These are phyloP conservation scores for Metarhizium robertsii DNA, from an alignment of 2,329 filamentous ascomycete species.

Conservation along the genomic window DNA sequence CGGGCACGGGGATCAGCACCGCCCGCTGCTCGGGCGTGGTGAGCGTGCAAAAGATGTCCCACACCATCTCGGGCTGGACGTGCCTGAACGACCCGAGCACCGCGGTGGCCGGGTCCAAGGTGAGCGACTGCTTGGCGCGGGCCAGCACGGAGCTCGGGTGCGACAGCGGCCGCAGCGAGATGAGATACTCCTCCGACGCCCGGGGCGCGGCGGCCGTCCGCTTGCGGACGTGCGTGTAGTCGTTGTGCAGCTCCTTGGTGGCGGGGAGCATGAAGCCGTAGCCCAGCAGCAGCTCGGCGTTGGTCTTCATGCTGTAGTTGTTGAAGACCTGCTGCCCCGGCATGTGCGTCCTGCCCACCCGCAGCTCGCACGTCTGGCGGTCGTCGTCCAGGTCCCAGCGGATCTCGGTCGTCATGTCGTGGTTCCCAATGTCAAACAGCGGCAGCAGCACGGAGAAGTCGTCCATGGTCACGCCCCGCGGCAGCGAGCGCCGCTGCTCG, in stretches of 20 bases:
- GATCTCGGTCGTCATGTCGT: constrained; percentile 50
- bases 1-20: constrained; percentile 17
- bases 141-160: constrained; percentile 39
- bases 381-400: constrained; percentile 46
- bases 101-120: constrained; percentile 13
- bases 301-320: constrained; percentile 67
- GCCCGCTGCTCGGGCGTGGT: constrained; percentile 22
- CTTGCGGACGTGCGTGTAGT: constrained; percentile 49
- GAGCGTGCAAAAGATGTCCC: constrained; percentile 35
- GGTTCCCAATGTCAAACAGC: constrained; percentile 64
- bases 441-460: constrained; percentile 62
- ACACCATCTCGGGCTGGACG: constrained; percentile 43
- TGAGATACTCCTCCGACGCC: constrained; percentile 35
- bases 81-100: constrained; percentile 35
- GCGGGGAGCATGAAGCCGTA: constrained; percentile 52
- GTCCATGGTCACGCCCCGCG: constrained; percentile 30
- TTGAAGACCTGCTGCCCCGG: constrained; percentile 53
- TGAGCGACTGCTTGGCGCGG: constrained; percentile 26
- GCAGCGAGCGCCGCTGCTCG: constrained; percentile 16
- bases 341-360: constrained; percentile 30
- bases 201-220: constrained; percentile 17
- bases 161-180: constrained; percentile 40
- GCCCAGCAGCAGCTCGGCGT: constrained; percentile 57
- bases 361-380: constrained; percentile 30
- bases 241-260: constrained; percentile 42